Evolutionary conservation across 1,284 basidiomycete species (phyloP), one percentile per base, ranked within the genome.

Genomic region (Papiliotrema flavescens): DNA sequence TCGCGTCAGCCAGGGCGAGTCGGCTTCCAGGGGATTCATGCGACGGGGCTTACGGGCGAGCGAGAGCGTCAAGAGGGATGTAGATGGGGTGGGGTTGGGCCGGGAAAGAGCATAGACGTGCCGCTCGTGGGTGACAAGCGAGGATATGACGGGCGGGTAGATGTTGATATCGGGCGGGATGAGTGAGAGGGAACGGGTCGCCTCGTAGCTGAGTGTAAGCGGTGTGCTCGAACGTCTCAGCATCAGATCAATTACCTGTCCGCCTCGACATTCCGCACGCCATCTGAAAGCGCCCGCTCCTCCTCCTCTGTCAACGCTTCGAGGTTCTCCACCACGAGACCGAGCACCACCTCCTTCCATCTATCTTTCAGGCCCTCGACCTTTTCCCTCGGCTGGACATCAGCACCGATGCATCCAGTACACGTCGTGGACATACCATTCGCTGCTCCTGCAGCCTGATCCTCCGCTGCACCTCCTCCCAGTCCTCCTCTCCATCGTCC

Each of bases 401-500:
- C 35, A 58, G 41, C 57, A 53, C 32, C 32, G 15, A 14, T 2
- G 54, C 41, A 13, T 45, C 20, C 44, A 40, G 8, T n/a, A 15
- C 43, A 32, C 39, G 22, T 35, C 3, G n/a, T 22, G 3, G 0
- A 64, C 65, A 60, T 43, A 71, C 69, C n/a, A 64, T 69, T 54
- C 69, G 55, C 37, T 67, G 59, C 42, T 73, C 62, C 23, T 60
- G 56, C 5, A 69, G 26, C 24, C 56, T 49, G 11, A 74, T 65
- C 22, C 58, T 56, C 46, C 66, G 47, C 57, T 73, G 73, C 1
- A 68, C 73, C 17, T 58, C 59, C 51, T 71, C 71, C 73, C 73
- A 75, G 48, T 71, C 69, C 24, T 62, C 43, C 26, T 75, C 28
- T 32, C 11, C 11, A 11, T 32, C 28, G 11, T 32, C 28, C 28